Evolutionary conservation across 176 grass and related monocot species (phyloP).

Genomic region (Oryza glaberrima): DNA sequence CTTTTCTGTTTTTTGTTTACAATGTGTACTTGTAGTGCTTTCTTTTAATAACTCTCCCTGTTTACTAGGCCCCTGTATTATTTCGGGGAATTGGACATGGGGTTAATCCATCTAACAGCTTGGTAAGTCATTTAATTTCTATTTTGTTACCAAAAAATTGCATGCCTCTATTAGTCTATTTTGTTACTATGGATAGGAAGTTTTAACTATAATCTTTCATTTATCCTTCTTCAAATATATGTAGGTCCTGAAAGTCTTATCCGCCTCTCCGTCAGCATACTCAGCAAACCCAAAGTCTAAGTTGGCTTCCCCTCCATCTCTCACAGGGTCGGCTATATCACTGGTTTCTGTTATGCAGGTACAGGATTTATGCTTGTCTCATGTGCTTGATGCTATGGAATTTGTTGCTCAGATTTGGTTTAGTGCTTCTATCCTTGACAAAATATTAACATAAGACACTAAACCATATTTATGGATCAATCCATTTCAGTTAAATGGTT

Average conservation of each 20-base stretch:
- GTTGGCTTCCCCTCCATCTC: constrained; percentile 71
- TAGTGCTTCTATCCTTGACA: not conserved
- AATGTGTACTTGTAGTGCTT: not conserved
- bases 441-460: not conserved
- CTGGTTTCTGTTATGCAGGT: constrained; percentile 98
- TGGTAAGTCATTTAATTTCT: constrained; percentile 59
- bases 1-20: not conserved
- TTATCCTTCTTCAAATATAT: constrained; percentile 2
- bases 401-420: constrained; percentile 4
- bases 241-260: constrained; percentile 89
- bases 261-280: constrained; percentile 86
- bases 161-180: not conserved
- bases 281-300: constrained; percentile 83
- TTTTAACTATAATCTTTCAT: constrained; percentile 12
- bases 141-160: not conserved
- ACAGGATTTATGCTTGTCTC: constrained; percentile 37
- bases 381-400: not conserved
- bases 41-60: constrained; percentile 25
- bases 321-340: constrained; percentile 82
- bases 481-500: constrained; percentile 10
- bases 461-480: constrained; percentile 3
- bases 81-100: constrained; percentile 89
- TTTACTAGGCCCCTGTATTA: constrained; percentile 71
- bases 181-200: not conserved
- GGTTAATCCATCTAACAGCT: constrained; percentile 74